These are phyloP conservation scores for Panaeolus papilionaceus DNA, from an alignment of 768 basidiomycete species.

Conservation along the genomic window DNA sequence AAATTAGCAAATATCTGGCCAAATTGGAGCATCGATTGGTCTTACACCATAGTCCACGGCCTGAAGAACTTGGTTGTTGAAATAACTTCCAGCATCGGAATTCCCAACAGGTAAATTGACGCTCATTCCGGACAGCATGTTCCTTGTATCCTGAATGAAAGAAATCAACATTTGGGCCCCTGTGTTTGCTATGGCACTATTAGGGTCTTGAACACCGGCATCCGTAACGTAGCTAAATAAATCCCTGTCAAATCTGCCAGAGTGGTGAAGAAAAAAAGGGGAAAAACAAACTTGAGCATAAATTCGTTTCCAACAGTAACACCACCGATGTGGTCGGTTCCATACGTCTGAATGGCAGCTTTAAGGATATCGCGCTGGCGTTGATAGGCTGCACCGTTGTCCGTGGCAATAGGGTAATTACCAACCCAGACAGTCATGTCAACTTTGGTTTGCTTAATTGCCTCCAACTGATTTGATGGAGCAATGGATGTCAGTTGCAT, in stretches of 20 bases:
- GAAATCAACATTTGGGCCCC: slow-evolving; percentile 70
- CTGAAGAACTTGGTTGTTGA: slow-evolving; percentile 71
- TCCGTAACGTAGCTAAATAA: slow-evolving; percentile 59
- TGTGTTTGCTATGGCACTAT: slow-evolving; percentile 60
- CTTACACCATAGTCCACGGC: slow-evolving; percentile 74
- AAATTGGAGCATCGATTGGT: slow-evolving; percentile 14
- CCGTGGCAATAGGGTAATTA: slow-evolving; percentile 67
- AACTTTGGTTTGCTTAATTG: slow-evolving; percentile 89
- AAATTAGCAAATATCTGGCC: not conserved
- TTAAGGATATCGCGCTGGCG: slow-evolving; percentile 76
- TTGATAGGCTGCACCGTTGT: slow-evolving; percentile 70
- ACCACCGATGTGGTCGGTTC: slow-evolving; percentile 76
- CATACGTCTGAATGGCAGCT: slow-evolving; percentile 76
- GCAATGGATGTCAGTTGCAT: slow-evolving; percentile 2
- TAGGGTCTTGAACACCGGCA: slow-evolving; percentile 57
- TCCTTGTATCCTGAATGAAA: slow-evolving; percentile 71
- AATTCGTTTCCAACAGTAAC: slow-evolving; percentile 94
- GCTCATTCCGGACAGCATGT: slow-evolving; percentile 58
- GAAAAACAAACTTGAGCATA: slow-evolving; percentile 68
- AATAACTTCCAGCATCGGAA: slow-evolving; percentile 86
- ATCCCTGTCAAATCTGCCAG: slow-evolving; percentile 10
- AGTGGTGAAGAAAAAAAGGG: slow-evolving; percentile 7
- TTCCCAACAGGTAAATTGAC: slow-evolving; percentile 76
- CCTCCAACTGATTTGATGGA: slow-evolving; percentile 63
- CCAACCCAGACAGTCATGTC: slow-evolving; percentile 82